Conservation (phyloP, 805 yeast species). For the Ogataea philodendri region DNA sequence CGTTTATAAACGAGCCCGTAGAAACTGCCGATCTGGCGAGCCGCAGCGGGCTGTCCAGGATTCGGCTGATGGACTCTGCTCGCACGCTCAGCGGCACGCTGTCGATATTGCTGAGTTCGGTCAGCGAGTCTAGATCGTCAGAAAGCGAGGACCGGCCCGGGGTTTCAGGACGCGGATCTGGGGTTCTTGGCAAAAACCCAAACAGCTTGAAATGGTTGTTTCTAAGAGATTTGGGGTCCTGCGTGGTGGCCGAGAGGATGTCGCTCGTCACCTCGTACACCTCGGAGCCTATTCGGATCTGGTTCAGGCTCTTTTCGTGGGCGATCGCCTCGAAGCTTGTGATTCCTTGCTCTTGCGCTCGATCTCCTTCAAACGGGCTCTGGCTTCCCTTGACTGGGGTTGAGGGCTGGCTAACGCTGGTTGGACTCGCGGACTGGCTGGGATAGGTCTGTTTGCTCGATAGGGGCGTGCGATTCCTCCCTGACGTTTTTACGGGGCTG, state of each 20-base stretch:
- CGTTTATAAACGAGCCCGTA: conserved; percentile 20
- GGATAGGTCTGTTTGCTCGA: conserved; percentile 3
- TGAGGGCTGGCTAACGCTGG: conserved; percentile 12
- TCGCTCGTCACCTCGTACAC: conserved; percentile 24
- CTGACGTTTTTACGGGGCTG: conserved; percentile 14
- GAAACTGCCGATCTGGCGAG: conserved; percentile 23
- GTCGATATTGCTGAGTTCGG: conserved; percentile 11
- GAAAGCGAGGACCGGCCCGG: conserved; percentile 5
- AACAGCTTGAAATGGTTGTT: conserved; percentile 5
- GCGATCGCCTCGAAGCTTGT: conserved; percentile 12
- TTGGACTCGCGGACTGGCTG: conserved; percentile 11
- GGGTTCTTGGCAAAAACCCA: conserved; percentile 4
- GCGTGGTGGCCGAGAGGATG: conserved; percentile 21
- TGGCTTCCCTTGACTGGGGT: conserved; percentile 11
- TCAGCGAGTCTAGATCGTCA: conserved; percentile 20
- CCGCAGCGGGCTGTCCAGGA: conserved; percentile 21
- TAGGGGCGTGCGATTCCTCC: conserved; percentile 24
- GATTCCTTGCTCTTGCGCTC: conserved; percentile 8
- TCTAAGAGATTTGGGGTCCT: conserved; percentile 22
- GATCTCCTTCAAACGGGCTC: conserved; percentile 10
- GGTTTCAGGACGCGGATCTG: conserved; percentile 3
- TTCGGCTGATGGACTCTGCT: conserved; percentile 20
- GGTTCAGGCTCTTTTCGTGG: conserved; percentile 17
- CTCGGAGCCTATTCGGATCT: conserved; percentile 18
- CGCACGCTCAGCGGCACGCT: conserved; percentile 17